Evolutionary conservation across 805 yeast species (phyloP).

Genomic region (Cyberlindnera veronae): DNA sequence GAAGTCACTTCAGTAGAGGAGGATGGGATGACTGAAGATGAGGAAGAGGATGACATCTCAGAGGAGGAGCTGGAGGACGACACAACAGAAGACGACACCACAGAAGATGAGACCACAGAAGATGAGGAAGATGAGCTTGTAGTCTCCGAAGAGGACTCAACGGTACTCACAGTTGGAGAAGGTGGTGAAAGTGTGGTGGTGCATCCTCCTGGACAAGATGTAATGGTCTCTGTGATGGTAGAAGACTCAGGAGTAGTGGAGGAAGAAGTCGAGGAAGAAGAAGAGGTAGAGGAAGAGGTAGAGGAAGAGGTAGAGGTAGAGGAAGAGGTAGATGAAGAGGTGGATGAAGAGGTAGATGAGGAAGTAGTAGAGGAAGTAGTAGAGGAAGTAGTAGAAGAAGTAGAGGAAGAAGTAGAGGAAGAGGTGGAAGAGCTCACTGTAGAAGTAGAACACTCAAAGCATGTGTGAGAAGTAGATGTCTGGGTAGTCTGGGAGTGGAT

Average conservation of each 20-base stretch:
- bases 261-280: background rate
- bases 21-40: background rate
- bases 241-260: background rate
- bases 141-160: background rate
- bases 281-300: slow-evolving; percentile 1
- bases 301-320: background rate
- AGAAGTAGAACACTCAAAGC: background rate
- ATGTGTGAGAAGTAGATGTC: no score
- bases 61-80: background rate
- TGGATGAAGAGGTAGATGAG: background rate
- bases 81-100: no score
- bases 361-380: background rate
- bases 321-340: background rate
- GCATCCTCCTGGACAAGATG: slow-evolving; percentile 11
- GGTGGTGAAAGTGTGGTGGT: slow-evolving; percentile 3
- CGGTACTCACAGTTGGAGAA: background rate
- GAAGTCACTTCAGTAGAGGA: background rate
- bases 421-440: background rate
- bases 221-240: slow-evolving; percentile 5
- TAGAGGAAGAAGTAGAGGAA: slow-evolving; percentile 1
- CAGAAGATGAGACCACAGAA: background rate
- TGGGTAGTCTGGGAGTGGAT: no score
- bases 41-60: background rate
- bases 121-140: background rate
- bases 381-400: background rate